Evolutionary conservation across 2,329 filamentous ascomycete genomes (phyloP).

Genomic region (Shiraia sp.): DNA sequence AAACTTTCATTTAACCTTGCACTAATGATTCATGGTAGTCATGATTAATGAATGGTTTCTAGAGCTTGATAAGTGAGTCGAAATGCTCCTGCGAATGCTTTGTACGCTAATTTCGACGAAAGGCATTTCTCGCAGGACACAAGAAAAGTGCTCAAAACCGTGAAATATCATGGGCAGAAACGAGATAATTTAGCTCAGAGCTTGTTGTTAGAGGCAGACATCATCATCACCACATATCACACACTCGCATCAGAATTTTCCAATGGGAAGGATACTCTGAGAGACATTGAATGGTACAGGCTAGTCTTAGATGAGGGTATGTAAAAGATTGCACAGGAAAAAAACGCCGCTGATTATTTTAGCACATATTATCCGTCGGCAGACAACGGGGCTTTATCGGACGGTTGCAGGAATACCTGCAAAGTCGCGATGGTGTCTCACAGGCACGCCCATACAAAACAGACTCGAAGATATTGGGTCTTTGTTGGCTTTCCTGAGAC

Average conservation of each 20-base stretch:
- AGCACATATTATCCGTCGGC: slow-evolving; percentile 59
- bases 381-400: slow-evolving; percentile 50
- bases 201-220: slow-evolving; percentile 20
- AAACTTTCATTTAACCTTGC: slow-evolving; percentile 49
- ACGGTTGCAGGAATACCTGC: slow-evolving; percentile 50
- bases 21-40: no score
- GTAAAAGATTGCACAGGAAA: neutral
- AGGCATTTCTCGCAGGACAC: no score
- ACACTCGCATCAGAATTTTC: slow-evolving; percentile 22
- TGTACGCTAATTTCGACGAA: neutral
- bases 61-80: slow-evolving; percentile 42
- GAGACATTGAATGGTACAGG: slow-evolving; percentile 31
- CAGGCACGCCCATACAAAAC: slow-evolving; percentile 56
- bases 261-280: slow-evolving; percentile 10
- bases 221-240: slow-evolving; percentile 38
- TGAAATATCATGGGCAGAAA: slow-evolving; percentile 6
- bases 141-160: no score
- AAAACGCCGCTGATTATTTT: neutral
- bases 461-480: slow-evolving; percentile 57
- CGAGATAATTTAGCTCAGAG: no score
- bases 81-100: neutral
- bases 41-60: slow-evolving; percentile 40
- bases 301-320: slow-evolving; percentile 37
- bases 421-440: slow-evolving; percentile 50
- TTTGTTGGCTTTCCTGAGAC: slow-evolving; percentile 54